Percentiles rank a stretch among this genome's conserved stretches.
These are phyloP conservation scores for Plasmodium gaboni DNA, from an alignment of 169 alveolate species.

Conservation along the genomic window DNA sequence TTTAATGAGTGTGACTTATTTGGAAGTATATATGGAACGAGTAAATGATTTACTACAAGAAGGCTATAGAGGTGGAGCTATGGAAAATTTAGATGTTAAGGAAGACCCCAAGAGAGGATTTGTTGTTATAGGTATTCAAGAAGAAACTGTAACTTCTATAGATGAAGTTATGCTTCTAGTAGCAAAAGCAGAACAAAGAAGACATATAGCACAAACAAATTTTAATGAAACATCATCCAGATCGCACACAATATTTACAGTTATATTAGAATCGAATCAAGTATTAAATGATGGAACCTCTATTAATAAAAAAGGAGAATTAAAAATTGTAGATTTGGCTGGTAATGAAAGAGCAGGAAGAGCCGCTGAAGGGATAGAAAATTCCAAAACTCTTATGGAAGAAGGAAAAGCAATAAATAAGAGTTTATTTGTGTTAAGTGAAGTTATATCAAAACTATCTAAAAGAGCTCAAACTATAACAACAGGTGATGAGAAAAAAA, in stretches of 20 bases:
- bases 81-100: constrained; percentile 86
- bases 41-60: constrained; percentile 89
- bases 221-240: constrained; percentile 90
- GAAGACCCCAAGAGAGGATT: constrained; percentile 91
- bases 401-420: constrained; percentile 87
- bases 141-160: constrained; percentile 86
- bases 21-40: constrained; percentile 90
- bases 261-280: constrained; percentile 82
- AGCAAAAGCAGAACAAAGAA: constrained; percentile 86
- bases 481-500: constrained; percentile 77
- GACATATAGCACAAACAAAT: constrained; percentile 88
- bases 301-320: constrained; percentile 82
- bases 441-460: constrained; percentile 83
- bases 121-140: constrained; percentile 86
- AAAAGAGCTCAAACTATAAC: constrained; percentile 83
- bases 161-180: constrained; percentile 86
- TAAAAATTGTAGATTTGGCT: constrained; percentile 85
- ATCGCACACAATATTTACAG: constrained; percentile 88
- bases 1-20: constrained; percentile 87
- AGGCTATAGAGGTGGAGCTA: constrained; percentile 83
- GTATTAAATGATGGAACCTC: constrained; percentile 81
- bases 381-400: constrained; percentile 81
- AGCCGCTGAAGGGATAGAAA: constrained; percentile 85
- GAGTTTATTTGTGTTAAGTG: constrained; percentile 81
- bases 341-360: constrained; percentile 86